phyloP scores from a whole-genome alignment of 2,329 filamentous ascomycete genomes.

The Diaporthe ampelina region DNA sequence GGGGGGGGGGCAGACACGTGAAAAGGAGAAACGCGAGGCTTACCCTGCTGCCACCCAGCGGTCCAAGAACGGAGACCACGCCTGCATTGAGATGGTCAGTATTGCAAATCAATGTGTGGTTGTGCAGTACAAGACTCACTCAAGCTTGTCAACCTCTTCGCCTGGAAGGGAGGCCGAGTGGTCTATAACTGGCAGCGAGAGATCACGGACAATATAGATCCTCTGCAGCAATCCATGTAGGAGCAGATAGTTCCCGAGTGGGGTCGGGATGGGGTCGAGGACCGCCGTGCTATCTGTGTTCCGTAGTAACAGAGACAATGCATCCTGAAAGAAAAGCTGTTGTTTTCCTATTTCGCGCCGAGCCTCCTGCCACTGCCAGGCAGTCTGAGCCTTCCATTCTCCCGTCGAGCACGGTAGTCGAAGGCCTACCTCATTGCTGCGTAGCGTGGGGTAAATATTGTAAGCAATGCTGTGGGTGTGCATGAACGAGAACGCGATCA shows the following conservation, averaged over 20 bases:
- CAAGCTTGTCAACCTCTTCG: conserved; percentile 24
- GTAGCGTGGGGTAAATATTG: conserved; percentile 53
- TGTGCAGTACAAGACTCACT: not conserved
- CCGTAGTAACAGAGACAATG: conserved; percentile 50
- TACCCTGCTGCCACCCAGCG: conserved; percentile 53
- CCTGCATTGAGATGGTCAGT: conserved; percentile 50
- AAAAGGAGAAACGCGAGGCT: too few relatives aligned
- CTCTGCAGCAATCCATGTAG: conserved; percentile 55
- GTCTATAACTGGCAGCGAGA: conserved; percentile 51
- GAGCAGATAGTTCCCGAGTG: conserved; percentile 54
- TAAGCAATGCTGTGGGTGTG: conserved; percentile 57
- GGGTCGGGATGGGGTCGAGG: conserved; percentile 53
- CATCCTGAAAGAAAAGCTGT: conserved; percentile 55
- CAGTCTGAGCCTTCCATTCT: conserved; percentile 53
- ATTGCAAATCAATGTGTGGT: conserved; percentile 44
- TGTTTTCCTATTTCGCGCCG: conserved; percentile 48
- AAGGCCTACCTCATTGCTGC: conserved; percentile 54
- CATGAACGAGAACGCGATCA: conserved; percentile 56
- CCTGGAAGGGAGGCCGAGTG: conserved; percentile 2
- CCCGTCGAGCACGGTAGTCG: conserved; percentile 53
- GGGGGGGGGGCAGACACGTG: too few relatives aligned
- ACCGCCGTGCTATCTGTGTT: conserved; percentile 48
- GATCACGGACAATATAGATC: conserved; percentile 55
- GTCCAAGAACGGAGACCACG: conserved; percentile 55
- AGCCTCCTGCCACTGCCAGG: conserved; percentile 49